These are phyloP conservation scores for Aureobasidium namibiae DNA, from an alignment of 2,329 filamentous ascomycete species.

Conservation along the genomic window DNA sequence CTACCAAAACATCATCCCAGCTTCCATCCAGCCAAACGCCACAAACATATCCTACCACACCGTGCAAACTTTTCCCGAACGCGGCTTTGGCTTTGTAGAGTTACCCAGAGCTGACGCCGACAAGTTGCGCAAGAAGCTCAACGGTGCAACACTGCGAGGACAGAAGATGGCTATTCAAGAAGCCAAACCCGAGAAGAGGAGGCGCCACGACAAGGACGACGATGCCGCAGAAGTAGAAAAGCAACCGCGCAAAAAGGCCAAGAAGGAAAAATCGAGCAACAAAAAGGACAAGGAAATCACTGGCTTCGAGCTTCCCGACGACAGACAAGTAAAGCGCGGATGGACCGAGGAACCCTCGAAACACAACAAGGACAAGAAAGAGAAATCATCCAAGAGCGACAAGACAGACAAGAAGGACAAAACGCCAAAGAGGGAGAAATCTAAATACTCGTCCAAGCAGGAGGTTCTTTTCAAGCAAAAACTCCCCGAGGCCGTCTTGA, in stretches of 20 bases:
- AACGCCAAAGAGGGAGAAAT: slow-evolving; percentile 52
- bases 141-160: slow-evolving; percentile 78
- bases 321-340: slow-evolving; percentile 75
- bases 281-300: slow-evolving; percentile 46
- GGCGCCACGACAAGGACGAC: slow-evolving; percentile 22
- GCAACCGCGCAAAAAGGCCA: slow-evolving; percentile 29
- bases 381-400: slow-evolving; percentile 63
- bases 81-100: slow-evolving; percentile 82
- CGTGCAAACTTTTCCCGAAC: slow-evolving; percentile 81
- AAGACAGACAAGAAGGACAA: slow-evolving; percentile 64
- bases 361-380: slow-evolving; percentile 43
- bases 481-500: slow-evolving; percentile 30
- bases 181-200: slow-evolving; percentile 58
- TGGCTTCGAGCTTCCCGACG: slow-evolving; percentile 64
- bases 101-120: slow-evolving; percentile 73
- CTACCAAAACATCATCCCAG: slow-evolving; percentile 61
- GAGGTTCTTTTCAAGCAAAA: slow-evolving; percentile 82
- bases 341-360: slow-evolving; percentile 59
- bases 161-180: slow-evolving; percentile 77
- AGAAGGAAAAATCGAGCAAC: slow-evolving; percentile 47
- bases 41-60: slow-evolving; percentile 82
- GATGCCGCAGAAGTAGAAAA: slow-evolving; percentile 27
- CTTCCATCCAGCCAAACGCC: slow-evolving; percentile 56
- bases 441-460: slow-evolving; percentile 66
- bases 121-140: slow-evolving; percentile 84